A percentile compares a stretch with the other conserved stretches of the same genome.
phyloP scores from a whole-genome alignment of 345 rosid genomes.

The Citrus sinensis region DVS_A1.0 CM039164.1:10640501-10641000 shows the following conservation, averaged over 20 bases:
- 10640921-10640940: conserved; percentile 75
- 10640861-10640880: conserved; percentile 98
- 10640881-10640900: conserved; percentile 97
- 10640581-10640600: not conserved
- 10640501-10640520: not conserved
- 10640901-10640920: conserved; percentile 92
- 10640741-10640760: not conserved
- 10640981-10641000: not conserved
- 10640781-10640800: not conserved
- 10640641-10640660: not conserved
- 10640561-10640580: not conserved
- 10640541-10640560: conserved; percentile 1
- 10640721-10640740: not conserved
- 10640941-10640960: conserved; percentile 81
- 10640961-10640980: conserved; percentile 19
- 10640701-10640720: not conserved
- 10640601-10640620: not conserved
- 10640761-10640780: not conserved
- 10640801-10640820: not conserved
- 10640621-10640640: not conserved
- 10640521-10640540: not conserved
- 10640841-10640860: conserved; percentile 95
- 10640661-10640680: not conserved
- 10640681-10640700: not conserved
- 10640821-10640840: conserved; percentile 61